Evolutionary conservation across 805 yeast genomes (phyloP).

Genomic region (Scheffersomyces ergatensis): DNA sequence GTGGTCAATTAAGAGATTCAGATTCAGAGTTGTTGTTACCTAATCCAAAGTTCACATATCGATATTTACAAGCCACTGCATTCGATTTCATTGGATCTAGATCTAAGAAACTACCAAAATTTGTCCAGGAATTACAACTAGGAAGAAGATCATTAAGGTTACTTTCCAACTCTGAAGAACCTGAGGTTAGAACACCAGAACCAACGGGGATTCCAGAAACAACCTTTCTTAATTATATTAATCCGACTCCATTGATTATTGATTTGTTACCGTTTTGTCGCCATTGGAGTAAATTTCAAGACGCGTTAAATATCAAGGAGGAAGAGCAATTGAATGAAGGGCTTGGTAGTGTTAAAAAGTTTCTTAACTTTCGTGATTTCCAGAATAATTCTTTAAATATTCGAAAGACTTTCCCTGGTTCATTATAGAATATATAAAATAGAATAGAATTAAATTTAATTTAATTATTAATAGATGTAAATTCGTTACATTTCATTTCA

Average conservation of each 20-base stretch:
- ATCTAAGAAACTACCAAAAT: slow-evolving; percentile 30
- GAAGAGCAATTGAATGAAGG: slow-evolving; percentile 9
- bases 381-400: slow-evolving; percentile 11
- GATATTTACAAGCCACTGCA: slow-evolving; percentile 9
- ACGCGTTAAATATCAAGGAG: slow-evolving; percentile 20
- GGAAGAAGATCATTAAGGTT: slow-evolving; percentile 10
- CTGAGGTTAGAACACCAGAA: slow-evolving; percentile 9
- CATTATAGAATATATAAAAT: too few relatives aligned
- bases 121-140: slow-evolving; percentile 20
- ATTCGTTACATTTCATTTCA: neutral
- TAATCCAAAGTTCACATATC: slow-evolving; percentile 5
- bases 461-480: too few relatives aligned
- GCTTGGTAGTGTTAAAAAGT: slow-evolving; percentile 20
- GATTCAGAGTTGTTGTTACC: neutral
- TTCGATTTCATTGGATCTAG: slow-evolving; percentile 31
- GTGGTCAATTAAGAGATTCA: neutral
- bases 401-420: neutral
- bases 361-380: slow-evolving; percentile 35
- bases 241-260: slow-evolving; percentile 20
- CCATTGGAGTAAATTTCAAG: slow-evolving; percentile 33
- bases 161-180: slow-evolving; percentile 2
- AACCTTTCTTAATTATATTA: slow-evolving; percentile 25
- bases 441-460: too few relatives aligned
- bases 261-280: slow-evolving; percentile 34
- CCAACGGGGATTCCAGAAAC: slow-evolving; percentile 31